A percentile compares a stretch with the other conserved stretches of the same genome.
Conservation (phyloP, 208 protist genomes). For the Dictyostelium gargantuum region DNA sequence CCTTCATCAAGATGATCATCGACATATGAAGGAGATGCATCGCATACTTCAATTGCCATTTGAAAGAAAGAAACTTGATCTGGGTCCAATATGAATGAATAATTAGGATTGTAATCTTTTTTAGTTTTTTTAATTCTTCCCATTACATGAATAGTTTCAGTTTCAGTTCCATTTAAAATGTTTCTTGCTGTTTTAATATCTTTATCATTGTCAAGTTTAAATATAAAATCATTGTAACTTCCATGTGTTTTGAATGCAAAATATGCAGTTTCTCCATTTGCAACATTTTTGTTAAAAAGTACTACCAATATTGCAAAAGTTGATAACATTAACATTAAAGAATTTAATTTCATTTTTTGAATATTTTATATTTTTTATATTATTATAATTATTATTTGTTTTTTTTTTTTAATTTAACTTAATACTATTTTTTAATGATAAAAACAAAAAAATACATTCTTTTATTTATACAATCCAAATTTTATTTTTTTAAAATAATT, state of each 20-base stretch:
- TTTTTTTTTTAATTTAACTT: too few relatives aligned
- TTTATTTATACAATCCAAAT: too few relatives aligned
- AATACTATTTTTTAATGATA: too few relatives aligned
- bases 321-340: too few relatives aligned
- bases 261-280: not conserved
- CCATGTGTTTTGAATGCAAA: not conserved
- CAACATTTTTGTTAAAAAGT: too few relatives aligned
- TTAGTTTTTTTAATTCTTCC: not conserved
- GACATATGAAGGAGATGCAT: not conserved
- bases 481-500: too few relatives aligned
- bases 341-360: too few relatives aligned
- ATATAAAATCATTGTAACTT: not conserved
- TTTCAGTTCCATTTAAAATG: not conserved
- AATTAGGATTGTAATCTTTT: not conserved
- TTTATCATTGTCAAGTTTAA: not conserved
- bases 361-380: too few relatives aligned
- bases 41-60: conserved; percentile 35
- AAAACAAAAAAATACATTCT: too few relatives aligned
- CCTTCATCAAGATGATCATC: conserved; percentile 5
- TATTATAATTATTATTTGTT: too few relatives aligned
- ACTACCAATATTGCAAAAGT: too few relatives aligned
- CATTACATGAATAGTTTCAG: not conserved
- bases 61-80: not conserved
- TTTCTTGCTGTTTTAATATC: not conserved
- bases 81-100: not conserved